Percentiles rank a stretch among this genome's conserved stretches.
Conservation (phyloP, 352 stramenopile genomes). For the Globisporangium emineosum region DNA sequence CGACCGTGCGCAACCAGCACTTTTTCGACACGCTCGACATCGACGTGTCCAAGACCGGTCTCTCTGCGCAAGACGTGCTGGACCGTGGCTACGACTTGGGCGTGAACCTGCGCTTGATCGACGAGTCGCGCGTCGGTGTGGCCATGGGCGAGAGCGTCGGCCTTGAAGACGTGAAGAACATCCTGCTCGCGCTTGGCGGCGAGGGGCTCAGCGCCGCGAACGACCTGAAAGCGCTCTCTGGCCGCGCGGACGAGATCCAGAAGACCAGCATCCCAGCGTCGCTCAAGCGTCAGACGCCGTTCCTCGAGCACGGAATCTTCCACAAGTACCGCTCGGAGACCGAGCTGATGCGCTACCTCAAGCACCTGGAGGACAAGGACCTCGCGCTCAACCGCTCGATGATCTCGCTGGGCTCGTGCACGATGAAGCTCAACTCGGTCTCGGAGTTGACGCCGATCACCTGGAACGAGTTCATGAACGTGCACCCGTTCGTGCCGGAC, state of each 20-base stretch:
- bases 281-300: conserved; percentile 65
- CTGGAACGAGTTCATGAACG: conserved; percentile 96
- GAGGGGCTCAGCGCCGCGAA: conserved; percentile 28
- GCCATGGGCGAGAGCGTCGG: conserved; percentile 97
- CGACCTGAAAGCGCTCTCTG: conserved; percentile 54
- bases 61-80: conserved; percentile 78
- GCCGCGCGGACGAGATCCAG: conserved; percentile 49
- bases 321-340: conserved; percentile 97
- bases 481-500: conserved; percentile 97
- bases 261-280: conserved; percentile 52
- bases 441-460: conserved; percentile 97
- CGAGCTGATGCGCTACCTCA: conserved; percentile 95
- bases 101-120: conserved; percentile 88
- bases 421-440: conserved; percentile 99
- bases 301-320: conserved; percentile 96
- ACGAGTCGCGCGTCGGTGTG: conserved; percentile 88
- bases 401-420: conserved; percentile 99
- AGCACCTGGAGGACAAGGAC: conserved; percentile 98
- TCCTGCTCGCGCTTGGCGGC: conserved; percentile 84
- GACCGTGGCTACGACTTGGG: conserved; percentile 55
- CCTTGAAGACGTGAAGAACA: conserved; percentile 82
- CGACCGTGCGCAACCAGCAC: conserved; percentile 51
- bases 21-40: conserved; percentile 98
- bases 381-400: conserved; percentile 99
- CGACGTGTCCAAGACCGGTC: conserved; percentile 78